phyloP scores from a whole-genome alignment of 2,329 filamentous ascomycete species.

The Shiraia bambusicola region DNA sequence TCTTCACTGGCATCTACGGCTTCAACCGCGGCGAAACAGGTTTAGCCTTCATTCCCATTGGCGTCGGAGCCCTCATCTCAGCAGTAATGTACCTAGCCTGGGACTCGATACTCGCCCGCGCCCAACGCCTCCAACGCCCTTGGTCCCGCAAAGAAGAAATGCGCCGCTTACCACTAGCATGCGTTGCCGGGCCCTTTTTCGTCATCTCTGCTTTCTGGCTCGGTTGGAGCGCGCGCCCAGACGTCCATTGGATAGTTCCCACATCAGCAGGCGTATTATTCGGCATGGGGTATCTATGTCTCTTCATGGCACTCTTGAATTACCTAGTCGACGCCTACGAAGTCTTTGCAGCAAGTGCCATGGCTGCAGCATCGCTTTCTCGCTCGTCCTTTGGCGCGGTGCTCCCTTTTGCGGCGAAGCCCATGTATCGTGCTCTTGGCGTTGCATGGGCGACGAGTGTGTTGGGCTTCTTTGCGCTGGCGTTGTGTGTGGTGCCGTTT shows the following conservation, averaged over 20 bases:
- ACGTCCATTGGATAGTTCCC: constrained; percentile 49
- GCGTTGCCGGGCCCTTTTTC: constrained; percentile 65
- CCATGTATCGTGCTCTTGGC: constrained; percentile 68
- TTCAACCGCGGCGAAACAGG: constrained; percentile 66
- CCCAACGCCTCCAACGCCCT: constrained; percentile 48
- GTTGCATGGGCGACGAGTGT: constrained; percentile 65
- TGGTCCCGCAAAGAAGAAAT: constrained; percentile 68
- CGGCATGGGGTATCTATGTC: constrained; percentile 50
- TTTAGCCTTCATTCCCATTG: constrained; percentile 69
- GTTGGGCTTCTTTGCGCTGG: constrained; percentile 52
- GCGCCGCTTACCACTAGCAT: constrained; percentile 70
- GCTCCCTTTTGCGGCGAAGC: constrained; percentile 49
- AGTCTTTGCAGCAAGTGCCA: constrained; percentile 70
- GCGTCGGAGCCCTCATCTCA: constrained; percentile 61
- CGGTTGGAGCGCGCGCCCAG: constrained; percentile 43
- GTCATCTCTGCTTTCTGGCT: constrained; percentile 48
- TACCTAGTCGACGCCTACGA: constrained; percentile 69
- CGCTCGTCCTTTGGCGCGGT: constrained; percentile 74
- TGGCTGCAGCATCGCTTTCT: constrained; percentile 82
- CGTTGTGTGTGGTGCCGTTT: constrained; percentile 59
- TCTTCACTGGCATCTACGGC: constrained; percentile 65
- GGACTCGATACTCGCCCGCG: constrained; percentile 60
- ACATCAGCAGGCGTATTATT: constrained; percentile 46
- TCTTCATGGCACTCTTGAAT: constrained; percentile 59
- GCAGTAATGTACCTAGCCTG: constrained; percentile 65